Conservation (phyloP, 495 filamentous ascomycete species). For the Penicillium alfredii region DNA sequence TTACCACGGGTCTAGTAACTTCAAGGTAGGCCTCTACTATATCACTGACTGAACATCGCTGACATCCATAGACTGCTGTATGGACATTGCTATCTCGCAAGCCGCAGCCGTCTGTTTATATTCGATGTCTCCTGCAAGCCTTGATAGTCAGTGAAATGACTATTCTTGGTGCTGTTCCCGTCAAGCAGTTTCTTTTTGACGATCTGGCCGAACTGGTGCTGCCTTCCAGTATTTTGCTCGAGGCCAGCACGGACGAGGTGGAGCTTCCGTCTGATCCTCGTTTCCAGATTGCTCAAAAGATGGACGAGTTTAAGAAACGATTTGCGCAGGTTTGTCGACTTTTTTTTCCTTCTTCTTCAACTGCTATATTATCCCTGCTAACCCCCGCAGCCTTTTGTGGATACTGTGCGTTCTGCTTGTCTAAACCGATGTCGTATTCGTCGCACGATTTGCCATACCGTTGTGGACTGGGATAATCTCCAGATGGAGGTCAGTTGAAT, state of each 20-base stretch:
- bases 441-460: constrained; percentile 72
- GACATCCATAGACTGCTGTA: constrained; percentile 47
- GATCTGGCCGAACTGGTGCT: constrained; percentile 73
- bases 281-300: constrained; percentile 65
- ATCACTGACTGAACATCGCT: constrained; percentile 6
- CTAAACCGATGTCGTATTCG: constrained; percentile 87
- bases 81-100: constrained; percentile 69
- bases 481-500: constrained; percentile 58
- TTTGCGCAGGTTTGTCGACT: constrained; percentile 49
- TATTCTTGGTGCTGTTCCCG: constrained; percentile 57
- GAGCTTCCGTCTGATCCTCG: constrained; percentile 73
- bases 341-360: too few species aligned
- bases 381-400: constrained; percentile 61
- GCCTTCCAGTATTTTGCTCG: constrained; percentile 62
- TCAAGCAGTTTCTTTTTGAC: constrained; percentile 69
- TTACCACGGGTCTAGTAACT: constrained; percentile 60
- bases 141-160: constrained; percentile 67
- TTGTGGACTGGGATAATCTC: constrained; percentile 78
- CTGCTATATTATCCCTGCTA: too few species aligned
- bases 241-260: constrained; percentile 65
- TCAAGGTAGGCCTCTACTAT: constrained; percentile 33
- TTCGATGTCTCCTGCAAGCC: constrained; percentile 72
- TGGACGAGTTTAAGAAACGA: constrained; percentile 74
- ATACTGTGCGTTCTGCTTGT: constrained; percentile 75
- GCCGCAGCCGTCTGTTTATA: constrained; percentile 77